Evolutionary conservation across 2,329 filamentous ascomycete genomes (phyloP).

Genomic region (Dactylellina cionopaga): DNA sequence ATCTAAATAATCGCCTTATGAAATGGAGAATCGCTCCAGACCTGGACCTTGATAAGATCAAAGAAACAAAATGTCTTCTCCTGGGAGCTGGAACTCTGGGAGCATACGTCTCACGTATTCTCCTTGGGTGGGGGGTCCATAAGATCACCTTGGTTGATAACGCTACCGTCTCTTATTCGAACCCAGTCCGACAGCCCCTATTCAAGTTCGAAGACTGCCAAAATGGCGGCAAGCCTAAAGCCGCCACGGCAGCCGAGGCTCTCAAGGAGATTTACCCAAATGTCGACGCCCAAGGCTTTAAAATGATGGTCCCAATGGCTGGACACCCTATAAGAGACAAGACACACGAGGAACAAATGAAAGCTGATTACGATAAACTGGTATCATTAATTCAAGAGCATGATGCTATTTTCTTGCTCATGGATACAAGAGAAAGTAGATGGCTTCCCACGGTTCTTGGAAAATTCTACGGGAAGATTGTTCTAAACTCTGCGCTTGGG

Average conservation of each 20-base stretch:
- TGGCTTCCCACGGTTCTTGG: constrained; percentile 98
- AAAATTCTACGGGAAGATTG: constrained; percentile 90
- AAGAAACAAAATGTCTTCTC: constrained; percentile 86
- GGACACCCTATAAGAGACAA: constrained; percentile 78
- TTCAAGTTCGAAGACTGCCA: constrained; percentile 91
- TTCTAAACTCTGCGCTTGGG: constrained; percentile 94
- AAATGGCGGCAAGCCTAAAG: constrained; percentile 84
- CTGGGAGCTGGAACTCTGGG: constrained; percentile 93
- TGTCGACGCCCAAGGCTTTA: constrained; percentile 81
- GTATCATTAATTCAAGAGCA: constrained; percentile 80
- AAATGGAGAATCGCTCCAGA: constrained; percentile 96
- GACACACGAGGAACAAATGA: constrained; percentile 73
- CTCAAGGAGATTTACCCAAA: constrained; percentile 89
- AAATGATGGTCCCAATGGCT: constrained; percentile 91
- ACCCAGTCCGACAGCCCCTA: constrained; percentile 92
- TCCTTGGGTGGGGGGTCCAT: constrained; percentile 94
- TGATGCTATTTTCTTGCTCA: constrained; percentile 93
- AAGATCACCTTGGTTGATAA: constrained; percentile 98
- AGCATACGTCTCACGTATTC: constrained; percentile 88
- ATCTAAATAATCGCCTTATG: constrained; percentile 96
- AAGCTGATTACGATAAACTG: constrained; percentile 78
- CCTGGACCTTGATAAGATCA: constrained; percentile 86
- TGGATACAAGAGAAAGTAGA: constrained; percentile 92
- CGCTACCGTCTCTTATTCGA: constrained; percentile 91
- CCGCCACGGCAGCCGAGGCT: constrained; percentile 79